Percentiles rank a stretch among this genome's conserved stretches.
These are phyloP conservation scores for Panus rudis DNA, from an alignment of 768 basidiomycete species.

Conservation along the genomic window DNA sequence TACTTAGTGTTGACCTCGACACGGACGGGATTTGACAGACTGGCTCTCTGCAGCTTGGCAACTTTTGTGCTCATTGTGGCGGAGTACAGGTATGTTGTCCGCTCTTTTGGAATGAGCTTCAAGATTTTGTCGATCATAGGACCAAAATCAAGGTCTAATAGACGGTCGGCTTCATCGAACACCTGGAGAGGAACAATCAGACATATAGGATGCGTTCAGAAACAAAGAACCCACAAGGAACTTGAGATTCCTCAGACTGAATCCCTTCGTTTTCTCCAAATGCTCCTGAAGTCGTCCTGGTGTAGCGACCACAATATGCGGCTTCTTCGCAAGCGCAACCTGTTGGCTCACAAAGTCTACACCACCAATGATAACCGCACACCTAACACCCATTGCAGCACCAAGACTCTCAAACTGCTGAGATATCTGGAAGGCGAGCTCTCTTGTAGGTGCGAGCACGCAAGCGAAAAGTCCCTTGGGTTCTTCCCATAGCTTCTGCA, in stretches of 20 bases:
- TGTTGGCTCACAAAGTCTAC: constrained; percentile 88
- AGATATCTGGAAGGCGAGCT: constrained; percentile 97
- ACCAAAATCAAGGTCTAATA: constrained; percentile 95
- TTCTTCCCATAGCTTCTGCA: constrained; percentile 95
- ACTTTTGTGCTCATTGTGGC: constrained; percentile 99
- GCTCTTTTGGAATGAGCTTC: constrained; percentile 88
- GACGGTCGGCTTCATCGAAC: constrained; percentile 94
- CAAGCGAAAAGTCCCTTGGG: constrained; percentile 91
- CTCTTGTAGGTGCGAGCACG: constrained; percentile 94
- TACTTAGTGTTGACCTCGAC: constrained; percentile 93
- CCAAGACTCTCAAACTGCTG: constrained; percentile 93
- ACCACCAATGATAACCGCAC: constrained; percentile 90
- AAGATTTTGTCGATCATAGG: constrained; percentile 94
- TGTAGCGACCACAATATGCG: constrained; percentile 93
- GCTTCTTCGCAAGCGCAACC: constrained; percentile 86
- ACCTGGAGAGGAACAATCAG: constrained; percentile 44
- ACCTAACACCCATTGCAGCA: constrained; percentile 86
- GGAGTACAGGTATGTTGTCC: constrained; percentile 94
- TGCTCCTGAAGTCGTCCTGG: constrained; percentile 92
- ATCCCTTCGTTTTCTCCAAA: constrained; percentile 95
- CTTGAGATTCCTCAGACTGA: constrained; percentile 76
- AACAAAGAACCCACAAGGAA: constrained; percentile 62
- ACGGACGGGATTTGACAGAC: constrained; percentile 86
- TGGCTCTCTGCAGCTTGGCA: constrained; percentile 90
- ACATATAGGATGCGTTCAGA: background rate